Evolutionary conservation across 805 yeast species (phyloP), one percentile per base, ranked within the genome.

Genomic region (Saccharomycopsis oosterbeekiorum): DNA sequence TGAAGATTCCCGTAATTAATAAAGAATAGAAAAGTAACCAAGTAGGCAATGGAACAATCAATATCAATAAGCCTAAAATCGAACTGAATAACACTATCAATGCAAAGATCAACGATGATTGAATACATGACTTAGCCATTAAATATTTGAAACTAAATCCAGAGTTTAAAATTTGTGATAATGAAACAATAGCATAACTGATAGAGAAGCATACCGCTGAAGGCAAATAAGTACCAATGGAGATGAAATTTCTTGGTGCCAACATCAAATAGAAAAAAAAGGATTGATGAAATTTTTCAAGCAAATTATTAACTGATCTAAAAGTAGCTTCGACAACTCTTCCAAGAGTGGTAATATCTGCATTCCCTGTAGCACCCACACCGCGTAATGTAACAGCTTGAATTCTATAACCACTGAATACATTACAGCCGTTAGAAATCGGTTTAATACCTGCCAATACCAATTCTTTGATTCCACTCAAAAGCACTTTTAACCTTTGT

Each of bases 281-380:
- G 0, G 97, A 89, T 73, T 94, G 99, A 73, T 94, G 99, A 73
- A 93, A 93, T 71, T 93, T 96, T 71, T 94, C 99, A 43, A 93
- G 76, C 66, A 94, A 78, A 70, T 94, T 94, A 75, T 94, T 94
- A 42, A 94, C 88, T 0, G 97, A 85, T 64, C 99, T 81, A 70
- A 92, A 85, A 9, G 87, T 76, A 1, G 96, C 89, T 73, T 94
- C 99, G 19, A 90, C 81, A 2, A 93, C 80, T 70, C 98, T 82
- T 4, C 98, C 99, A 71, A 88, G 86, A 29, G 94, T 90, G 0
- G 98, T 93, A 61, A 93, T 84, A 73, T 94, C 98, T 60, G 77
- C 78, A 0, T 78, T 76, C 1, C 89, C 89, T 8, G 67, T 69
- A 1, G 73, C 75, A 1, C 88, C 89, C 39, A 72, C 74, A 0